Conservation (phyloP, 306 rosid species). For the Begonia masoniana region DNA sequence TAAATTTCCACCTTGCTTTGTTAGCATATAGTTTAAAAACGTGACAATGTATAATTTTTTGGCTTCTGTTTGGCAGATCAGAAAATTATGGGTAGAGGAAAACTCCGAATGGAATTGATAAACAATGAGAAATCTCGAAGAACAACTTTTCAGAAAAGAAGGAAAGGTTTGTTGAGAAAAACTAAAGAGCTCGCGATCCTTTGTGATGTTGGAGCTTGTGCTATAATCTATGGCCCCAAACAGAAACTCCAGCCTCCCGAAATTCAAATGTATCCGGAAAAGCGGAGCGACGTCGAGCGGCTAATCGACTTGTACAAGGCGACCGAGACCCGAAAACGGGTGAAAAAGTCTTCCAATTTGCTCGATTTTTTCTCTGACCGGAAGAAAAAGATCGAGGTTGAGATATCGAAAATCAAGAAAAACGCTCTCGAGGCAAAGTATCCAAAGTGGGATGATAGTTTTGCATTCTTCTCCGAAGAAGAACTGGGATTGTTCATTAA, state of each 20-base stretch:
- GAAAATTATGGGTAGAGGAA: neutral
- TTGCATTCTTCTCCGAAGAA: constrained; percentile 1
- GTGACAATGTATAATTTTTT: neutral
- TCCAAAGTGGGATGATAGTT: constrained; percentile 5
- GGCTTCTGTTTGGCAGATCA: neutral
- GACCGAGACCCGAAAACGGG: neutral
- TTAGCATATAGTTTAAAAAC: too few relatives aligned
- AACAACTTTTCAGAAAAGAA: constrained; percentile 8
- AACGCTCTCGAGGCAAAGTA: constrained; percentile 3
- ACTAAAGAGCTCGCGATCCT: constrained; percentile 7
- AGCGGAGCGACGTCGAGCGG: neutral
- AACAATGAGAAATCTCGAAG: constrained; percentile 3
- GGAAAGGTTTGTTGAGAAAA: constrained; percentile 7
- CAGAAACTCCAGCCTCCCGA: neutral
- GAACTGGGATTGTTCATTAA: neutral
- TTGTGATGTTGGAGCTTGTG: constrained; percentile 2
- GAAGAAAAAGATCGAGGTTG: constrained; percentile 9
- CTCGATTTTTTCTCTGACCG: constrained; percentile 7
- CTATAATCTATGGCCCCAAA: constrained; percentile 1
- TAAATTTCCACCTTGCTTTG: too few relatives aligned
- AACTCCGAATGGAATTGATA: neutral
- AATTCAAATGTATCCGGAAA: constrained; percentile 1
- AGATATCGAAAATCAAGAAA: constrained; percentile 5
- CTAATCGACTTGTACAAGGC: constrained; percentile 3
- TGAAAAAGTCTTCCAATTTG: neutral